These are phyloP conservation scores for Hemisphaericaspora xylofermentans DNA, from an alignment of 1,139 yeast genomes.

Conservation along the genomic window DNA sequence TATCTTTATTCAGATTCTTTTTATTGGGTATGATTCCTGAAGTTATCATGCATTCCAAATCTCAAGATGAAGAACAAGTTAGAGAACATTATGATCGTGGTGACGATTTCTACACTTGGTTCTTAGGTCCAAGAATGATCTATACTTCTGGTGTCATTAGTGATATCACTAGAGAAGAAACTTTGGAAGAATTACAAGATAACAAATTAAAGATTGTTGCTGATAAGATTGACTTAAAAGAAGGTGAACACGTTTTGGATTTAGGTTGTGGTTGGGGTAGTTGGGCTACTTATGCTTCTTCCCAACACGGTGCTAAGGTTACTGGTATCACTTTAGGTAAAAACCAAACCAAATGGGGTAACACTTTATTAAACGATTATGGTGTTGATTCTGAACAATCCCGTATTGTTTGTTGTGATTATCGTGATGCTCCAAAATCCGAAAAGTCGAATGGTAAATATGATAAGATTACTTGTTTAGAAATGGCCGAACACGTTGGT, in stretches of 20 bases:
- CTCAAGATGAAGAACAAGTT: conserved; percentile 95
- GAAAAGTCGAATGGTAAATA: conserved; percentile 57
- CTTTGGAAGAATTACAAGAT: conserved; percentile 86
- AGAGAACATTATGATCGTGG: conserved; percentile 96
- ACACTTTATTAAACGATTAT: conserved; percentile 61
- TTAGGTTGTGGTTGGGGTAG: conserved; percentile 98
- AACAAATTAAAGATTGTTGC: conserved; percentile 86
- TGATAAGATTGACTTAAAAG: conserved; percentile 73
- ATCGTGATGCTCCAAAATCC: conserved; percentile 86
- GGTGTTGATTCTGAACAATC: conserved; percentile 72
- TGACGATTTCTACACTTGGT: conserved; percentile 93
- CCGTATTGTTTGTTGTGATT: conserved; percentile 77
- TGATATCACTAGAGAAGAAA: conserved; percentile 69
- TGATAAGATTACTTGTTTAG: conserved; percentile 86
- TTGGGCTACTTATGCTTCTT: conserved; percentile 79
- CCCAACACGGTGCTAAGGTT: conserved; percentile 79
- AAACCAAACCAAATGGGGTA: conserved; percentile 93
- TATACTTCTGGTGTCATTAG: conserved; percentile 85
- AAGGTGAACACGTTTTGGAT: conserved; percentile 77
- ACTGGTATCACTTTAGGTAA: conserved; percentile 89
- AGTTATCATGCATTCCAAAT: conserved; percentile 85
- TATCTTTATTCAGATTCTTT: conserved; percentile 76
- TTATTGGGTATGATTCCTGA: conserved; percentile 90
- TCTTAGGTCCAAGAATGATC: conserved; percentile 92
- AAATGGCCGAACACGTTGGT: conserved; percentile 97